Evolutionary conservation across 2,329 filamentous ascomycete species (phyloP).

Genomic region (Botryosphaeria agaves): DNA sequence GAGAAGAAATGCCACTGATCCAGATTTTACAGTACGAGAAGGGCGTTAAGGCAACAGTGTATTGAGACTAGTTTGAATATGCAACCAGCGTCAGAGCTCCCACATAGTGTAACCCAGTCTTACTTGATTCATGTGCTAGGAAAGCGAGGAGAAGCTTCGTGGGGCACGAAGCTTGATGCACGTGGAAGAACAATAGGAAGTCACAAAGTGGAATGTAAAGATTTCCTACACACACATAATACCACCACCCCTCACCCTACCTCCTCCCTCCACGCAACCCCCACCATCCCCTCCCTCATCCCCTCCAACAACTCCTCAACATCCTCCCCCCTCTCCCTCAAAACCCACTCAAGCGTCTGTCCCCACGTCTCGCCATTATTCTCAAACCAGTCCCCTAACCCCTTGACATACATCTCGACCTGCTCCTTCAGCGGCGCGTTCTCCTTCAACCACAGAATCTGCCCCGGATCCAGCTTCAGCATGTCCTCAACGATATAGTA

Average conservation of each 20-base stretch:
- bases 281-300: conserved; percentile 51
- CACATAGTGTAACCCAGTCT: too few species aligned
- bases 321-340: conserved; percentile 36
- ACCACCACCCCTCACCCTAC: background rate
- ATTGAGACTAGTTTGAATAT: too few species aligned
- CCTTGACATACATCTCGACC: conserved; percentile 35
- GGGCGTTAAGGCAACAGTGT: too few species aligned
- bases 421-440: conserved; percentile 37
- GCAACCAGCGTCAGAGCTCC: too few species aligned
- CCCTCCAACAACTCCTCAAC: conserved; percentile 41
- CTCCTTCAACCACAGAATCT: conserved; percentile 39
- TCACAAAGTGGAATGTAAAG: too few species aligned
- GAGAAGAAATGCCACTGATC: too few species aligned
- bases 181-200: too few species aligned
- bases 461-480: conserved; percentile 43
- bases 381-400: conserved; percentile 41
- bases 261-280: conserved; percentile 33
- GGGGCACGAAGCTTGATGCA: too few species aligned
- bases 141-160: too few species aligned
- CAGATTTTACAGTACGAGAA: too few species aligned
- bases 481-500: conserved; percentile 49
- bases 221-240: too few species aligned
- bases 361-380: conserved; percentile 46
- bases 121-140: too few species aligned
- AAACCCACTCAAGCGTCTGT: conserved; percentile 39